phyloP scores from a whole-genome alignment of 345 rosid genomes.

The Eucalyptus fibrosa region DNA sequence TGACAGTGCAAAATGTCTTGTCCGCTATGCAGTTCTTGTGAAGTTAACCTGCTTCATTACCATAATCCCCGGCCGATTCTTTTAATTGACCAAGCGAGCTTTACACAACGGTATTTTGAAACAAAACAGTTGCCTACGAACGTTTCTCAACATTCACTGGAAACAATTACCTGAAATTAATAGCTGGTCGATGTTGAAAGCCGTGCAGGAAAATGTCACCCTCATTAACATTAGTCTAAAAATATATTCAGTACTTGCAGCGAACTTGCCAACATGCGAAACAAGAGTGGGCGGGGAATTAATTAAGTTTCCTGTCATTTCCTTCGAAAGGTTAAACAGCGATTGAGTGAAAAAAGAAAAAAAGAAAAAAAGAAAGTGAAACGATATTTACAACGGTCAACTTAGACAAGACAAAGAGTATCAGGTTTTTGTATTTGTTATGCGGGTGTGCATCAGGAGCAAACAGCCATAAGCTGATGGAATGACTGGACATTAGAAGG shows the following conservation, averaged over 20 bases:
- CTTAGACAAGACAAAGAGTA: too few species aligned
- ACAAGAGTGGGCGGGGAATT: not conserved
- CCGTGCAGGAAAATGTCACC: not conserved
- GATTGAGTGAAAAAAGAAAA: too few species aligned
- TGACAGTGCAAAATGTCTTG: not conserved
- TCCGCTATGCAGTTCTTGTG: not conserved
- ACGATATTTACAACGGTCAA: too few species aligned
- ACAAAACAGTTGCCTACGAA: not conserved
- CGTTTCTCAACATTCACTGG: not conserved
- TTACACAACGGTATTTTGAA: not conserved
- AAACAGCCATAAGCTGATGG: too few species aligned
- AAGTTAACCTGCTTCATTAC: not conserved
- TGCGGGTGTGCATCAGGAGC: too few species aligned
- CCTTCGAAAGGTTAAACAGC: not conserved
- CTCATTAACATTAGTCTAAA: not conserved
- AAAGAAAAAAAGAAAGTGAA: too few species aligned
- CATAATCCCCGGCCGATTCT: not conserved
- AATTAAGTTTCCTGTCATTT: not conserved
- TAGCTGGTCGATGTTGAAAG: not conserved
- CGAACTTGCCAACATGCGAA: not conserved
- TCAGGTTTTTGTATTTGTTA: too few species aligned
- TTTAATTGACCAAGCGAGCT: not conserved
- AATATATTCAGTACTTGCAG: not conserved
- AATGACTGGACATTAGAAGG: too few species aligned
- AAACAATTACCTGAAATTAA: not conserved